These are phyloP conservation scores for Pseudodiploospora longispora DNA, from an alignment of 2,329 filamentous ascomycete genomes.

Conservation along the genomic window DNA sequence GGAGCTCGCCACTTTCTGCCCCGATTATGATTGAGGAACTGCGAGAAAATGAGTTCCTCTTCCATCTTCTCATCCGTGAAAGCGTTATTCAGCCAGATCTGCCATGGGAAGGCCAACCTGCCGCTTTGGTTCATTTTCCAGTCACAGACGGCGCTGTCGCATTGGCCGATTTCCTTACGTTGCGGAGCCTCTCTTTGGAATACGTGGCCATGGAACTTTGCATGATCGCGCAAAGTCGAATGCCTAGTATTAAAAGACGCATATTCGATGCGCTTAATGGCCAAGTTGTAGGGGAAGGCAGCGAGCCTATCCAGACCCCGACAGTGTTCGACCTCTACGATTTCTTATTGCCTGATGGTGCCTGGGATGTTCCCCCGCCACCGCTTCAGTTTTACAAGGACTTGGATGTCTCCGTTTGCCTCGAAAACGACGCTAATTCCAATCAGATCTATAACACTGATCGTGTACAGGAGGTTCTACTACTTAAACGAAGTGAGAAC, in stretches of 20 bases:
- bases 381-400: constrained; percentile 53
- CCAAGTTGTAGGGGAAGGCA: constrained; percentile 57
- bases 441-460: constrained; percentile 58
- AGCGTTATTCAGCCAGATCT: constrained; percentile 60
- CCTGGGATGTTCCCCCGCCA: constrained; percentile 45
- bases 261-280: constrained; percentile 72
- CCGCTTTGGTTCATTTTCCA: constrained; percentile 58
- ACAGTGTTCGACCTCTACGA: constrained; percentile 91
- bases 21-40: constrained; percentile 70
- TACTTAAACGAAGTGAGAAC: constrained; percentile 58
- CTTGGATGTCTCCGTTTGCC: constrained; percentile 59
- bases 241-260: constrained; percentile 61
- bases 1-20: constrained; percentile 73
- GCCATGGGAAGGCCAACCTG: constrained; percentile 63
- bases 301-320: constrained; percentile 57
- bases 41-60: constrained; percentile 70
- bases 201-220: constrained; percentile 83
- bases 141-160: constrained; percentile 58
- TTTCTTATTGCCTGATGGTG: constrained; percentile 55
- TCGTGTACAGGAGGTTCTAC: constrained; percentile 65
- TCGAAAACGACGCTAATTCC: constrained; percentile 50
- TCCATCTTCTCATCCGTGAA: constrained; percentile 65
- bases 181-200: constrained; percentile 71
- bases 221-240: constrained; percentile 60
- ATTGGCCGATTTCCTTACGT: constrained; percentile 68